Percentiles rank a stretch among this genome's conserved stretches.
Evolutionary conservation across 176 grass and related monocot species (phyloP).

Genomic region (Phoenix dactylifera): DNA sequence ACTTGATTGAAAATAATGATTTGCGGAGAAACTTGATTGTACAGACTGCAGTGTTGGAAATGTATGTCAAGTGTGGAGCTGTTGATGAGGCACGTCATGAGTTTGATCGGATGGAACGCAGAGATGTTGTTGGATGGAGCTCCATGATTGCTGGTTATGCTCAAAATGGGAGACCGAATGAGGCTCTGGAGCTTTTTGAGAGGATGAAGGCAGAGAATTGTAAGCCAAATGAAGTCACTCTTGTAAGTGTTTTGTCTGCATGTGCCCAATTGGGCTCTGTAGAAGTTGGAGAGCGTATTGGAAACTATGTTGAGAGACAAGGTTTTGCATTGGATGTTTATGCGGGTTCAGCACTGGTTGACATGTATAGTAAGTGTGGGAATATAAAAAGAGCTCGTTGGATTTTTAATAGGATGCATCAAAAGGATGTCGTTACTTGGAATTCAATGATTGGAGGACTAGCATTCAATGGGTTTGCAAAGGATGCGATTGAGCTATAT

Average conservation of each 20-base stretch:
- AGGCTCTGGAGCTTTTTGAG: constrained; percentile 67
- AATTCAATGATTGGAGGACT: constrained; percentile 82
- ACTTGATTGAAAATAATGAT: constrained; percentile 30
- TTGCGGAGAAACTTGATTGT: constrained; percentile 52
- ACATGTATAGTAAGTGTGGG: constrained; percentile 76
- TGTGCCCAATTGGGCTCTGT: constrained; percentile 56
- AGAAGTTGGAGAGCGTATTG: constrained; percentile 54
- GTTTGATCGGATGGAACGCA: constrained; percentile 51
- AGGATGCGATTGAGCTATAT: constrained; percentile 39
- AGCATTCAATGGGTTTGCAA: constrained; percentile 64
- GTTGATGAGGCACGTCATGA: constrained; percentile 62
- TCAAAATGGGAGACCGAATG: constrained; percentile 55
- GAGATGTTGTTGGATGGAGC: constrained; percentile 81
- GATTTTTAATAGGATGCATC: constrained; percentile 55
- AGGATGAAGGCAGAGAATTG: constrained; percentile 58
- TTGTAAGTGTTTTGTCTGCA: constrained; percentile 67
- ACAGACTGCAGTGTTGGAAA: constrained; percentile 68
- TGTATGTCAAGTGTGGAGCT: constrained; percentile 64
- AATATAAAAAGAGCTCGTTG: constrained; percentile 40
- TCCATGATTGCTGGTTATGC: constrained; percentile 79
- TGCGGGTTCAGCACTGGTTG: constrained; percentile 53
- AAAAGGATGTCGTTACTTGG: constrained; percentile 69
- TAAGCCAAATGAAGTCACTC: constrained; percentile 70
- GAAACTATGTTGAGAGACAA: constrained; percentile 48
- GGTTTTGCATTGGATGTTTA: constrained; percentile 38